Conservation (phyloP, 306 rosid species). For the Medicago arabica region DNA sequence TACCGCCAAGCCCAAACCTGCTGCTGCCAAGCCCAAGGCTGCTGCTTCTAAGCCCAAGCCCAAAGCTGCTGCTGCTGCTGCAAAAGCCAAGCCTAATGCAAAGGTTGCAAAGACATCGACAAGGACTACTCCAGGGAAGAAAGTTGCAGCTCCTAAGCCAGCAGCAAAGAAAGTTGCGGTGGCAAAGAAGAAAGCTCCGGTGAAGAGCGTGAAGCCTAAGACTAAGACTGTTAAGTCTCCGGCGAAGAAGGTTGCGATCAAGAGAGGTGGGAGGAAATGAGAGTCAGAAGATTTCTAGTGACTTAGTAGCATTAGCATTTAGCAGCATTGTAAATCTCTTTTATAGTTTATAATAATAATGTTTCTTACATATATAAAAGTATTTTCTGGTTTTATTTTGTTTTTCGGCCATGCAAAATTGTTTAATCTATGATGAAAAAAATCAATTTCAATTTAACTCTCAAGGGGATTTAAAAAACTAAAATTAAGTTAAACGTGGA, state of each 20-base stretch:
- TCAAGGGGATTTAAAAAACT: too few relatives aligned
- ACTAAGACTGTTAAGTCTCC: not conserved
- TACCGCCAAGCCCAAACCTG: not conserved
- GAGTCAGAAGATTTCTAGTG: not conserved
- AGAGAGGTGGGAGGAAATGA: conserved; percentile 8
- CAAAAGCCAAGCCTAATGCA: not conserved
- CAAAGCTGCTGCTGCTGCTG: not conserved
- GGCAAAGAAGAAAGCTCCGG: not conserved
- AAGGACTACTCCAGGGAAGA: not conserved
- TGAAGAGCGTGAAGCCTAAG: not conserved
- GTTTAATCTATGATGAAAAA: too few relatives aligned
- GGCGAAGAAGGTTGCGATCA: not conserved
- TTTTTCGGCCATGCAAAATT: too few relatives aligned
- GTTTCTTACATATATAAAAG: too few relatives aligned
- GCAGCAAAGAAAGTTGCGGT: not conserved
- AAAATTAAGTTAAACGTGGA: too few relatives aligned
- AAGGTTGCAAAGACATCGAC: not conserved
- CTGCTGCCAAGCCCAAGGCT: not conserved
- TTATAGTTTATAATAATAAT: too few relatives aligned
- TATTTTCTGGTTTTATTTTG: too few relatives aligned
- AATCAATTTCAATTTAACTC: too few relatives aligned
- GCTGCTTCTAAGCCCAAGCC: not conserved
- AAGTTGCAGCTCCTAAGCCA: not conserved
- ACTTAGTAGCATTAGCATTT: not conserved
- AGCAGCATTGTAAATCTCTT: too few relatives aligned